Evolutionary conservation across 371 early-diverging fungal species (phyloP).

Genomic region (Pancytospora epiphaga): DNA sequence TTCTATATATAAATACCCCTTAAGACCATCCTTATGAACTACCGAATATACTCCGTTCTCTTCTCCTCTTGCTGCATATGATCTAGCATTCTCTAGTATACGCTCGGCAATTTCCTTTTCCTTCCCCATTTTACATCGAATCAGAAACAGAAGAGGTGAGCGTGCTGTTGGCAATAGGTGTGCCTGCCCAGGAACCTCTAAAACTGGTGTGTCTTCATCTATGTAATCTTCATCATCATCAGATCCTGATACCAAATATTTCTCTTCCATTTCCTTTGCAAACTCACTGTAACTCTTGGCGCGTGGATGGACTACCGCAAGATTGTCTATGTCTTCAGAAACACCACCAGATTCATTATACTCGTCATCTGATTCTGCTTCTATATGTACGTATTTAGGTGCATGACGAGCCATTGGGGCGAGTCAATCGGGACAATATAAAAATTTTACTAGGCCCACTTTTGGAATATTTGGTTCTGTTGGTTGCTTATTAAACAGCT

Average conservation of each 20-base stretch:
- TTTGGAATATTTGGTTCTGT: no score
- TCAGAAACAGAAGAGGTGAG: conserved; percentile 57
- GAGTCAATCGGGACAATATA: not conserved
- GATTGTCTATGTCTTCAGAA: conserved; percentile 36
- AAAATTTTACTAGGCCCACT: not conserved
- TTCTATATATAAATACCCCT: conserved; percentile 90
- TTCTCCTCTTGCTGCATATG: not conserved
- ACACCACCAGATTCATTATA: conserved; percentile 10
- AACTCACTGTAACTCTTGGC: conserved; percentile 35
- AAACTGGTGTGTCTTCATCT: conserved; percentile 10
- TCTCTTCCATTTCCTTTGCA: conserved; percentile 49
- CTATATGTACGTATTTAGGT: conserved; percentile 51
- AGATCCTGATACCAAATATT: conserved; percentile 23
- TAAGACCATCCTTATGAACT: conserved; percentile 73
- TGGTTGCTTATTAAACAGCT: no score
- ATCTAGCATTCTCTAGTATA: conserved; percentile 23
- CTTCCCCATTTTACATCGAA: conserved; percentile 48
- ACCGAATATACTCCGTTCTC: conserved; percentile 54
- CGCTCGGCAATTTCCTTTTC: conserved; percentile 48
- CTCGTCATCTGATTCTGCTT: conserved; percentile 51
- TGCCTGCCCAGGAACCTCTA: conserved; percentile 34
- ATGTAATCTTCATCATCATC: conserved; percentile 41
- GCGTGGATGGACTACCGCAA: conserved; percentile 13
- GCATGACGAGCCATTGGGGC: conserved; percentile 6
- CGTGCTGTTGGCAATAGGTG: conserved; percentile 48